Base-by-base conservation (phyloP, 495 filamentous ascomycete species). In the Durotheca rogersii region DNA sequence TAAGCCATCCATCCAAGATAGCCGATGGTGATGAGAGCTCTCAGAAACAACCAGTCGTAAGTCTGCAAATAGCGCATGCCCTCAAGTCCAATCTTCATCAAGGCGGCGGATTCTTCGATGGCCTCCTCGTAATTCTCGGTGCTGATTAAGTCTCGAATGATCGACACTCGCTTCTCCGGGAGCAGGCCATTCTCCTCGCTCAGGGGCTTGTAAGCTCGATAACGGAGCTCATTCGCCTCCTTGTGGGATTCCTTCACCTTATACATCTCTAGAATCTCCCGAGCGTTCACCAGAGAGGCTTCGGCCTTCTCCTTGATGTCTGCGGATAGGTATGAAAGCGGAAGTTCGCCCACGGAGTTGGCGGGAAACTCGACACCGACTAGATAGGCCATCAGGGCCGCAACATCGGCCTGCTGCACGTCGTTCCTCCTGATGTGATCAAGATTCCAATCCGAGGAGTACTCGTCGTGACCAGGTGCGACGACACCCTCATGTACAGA, bases 1-100 rank as follows among this genome's bases (percentile, higher is more conserved):
- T 92, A 99, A 10, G 88, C 85, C 56, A 99, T 95, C 92, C 92
- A 99, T 16, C 94, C 93, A 17, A 96, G 68, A 64, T 96, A 99
- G 14, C 94, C 94, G n/a, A 84, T 64, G 9, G 94, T 94, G 25
- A 99, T 87, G 27, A 97, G 78, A n/a, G 86, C 85, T 40, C 94
- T 79, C 25, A 99, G 68, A 72, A 99, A 97, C n/a, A 97, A 77
- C 94, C 94, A 99, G 69, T 99, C 93, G 51, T 81, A 81, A 0
- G 89, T 97, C 65, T 99, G 94, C 20, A 97, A 78, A 63, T 99
- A 99, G 31, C 93, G 81, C 31, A 99, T 75, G 16, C 94, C 94
- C 46, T 89, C 82, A 1, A 97, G 77, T 4, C 85, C 88, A 12
- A 84, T 67, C 47, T 85, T 80, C 46, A 96, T 85, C 9, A 97